Evolutionary conservation across 768 basidiomycete species (phyloP), one percentile per base, ranked within the genome.

Genomic region (Amanita fuliginea): DNA sequence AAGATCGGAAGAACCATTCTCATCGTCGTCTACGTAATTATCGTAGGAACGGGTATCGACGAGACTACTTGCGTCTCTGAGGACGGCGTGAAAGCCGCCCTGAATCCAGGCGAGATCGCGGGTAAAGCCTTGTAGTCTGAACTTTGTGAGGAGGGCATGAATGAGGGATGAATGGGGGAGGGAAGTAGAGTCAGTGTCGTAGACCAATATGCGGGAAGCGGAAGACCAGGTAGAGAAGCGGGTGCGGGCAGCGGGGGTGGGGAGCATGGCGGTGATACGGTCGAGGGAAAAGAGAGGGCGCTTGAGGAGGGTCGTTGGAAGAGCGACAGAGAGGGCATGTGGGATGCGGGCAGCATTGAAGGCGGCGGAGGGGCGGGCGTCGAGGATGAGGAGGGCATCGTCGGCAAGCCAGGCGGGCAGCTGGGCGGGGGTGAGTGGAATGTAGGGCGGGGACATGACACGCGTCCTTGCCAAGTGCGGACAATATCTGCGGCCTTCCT

Each of bases 241-340:
- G 28, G 68, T 61, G 26, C 83, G 77, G 8, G 83, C 73, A 8
- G 72, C 58, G 35, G 64, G 53, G 5, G 77, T 78, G 7, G 85
- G 76, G n/a, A 98, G 75, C 84, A 94, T 93, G 22, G 79, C 78
- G 6, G 77, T 68, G 22, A 98, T 75, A 36, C 81, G 81, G 36
- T 79, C 71, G 7, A 95, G 74, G 22, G 87, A 83, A 68, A 92
- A 95, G 3, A 83, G 73, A 1, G 92, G 92, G 0, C 94, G 82
- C 54, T 91, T 92, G 61, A 98, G 82, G 18, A 97, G 82, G 0
- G 93, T 97, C 2, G 94, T 92, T 1, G 95, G 94, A 4, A 96
- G 87, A 42, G 87, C 88, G 54, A 98, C 77, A 42, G 90, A 90
- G 47, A 96, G 69, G 6, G 92, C 83, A 42, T 65, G 58, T 35